Evolutionary conservation across 2,329 filamentous ascomycete species (phyloP).

Genomic region (Aureobasidium sp.): DNA sequence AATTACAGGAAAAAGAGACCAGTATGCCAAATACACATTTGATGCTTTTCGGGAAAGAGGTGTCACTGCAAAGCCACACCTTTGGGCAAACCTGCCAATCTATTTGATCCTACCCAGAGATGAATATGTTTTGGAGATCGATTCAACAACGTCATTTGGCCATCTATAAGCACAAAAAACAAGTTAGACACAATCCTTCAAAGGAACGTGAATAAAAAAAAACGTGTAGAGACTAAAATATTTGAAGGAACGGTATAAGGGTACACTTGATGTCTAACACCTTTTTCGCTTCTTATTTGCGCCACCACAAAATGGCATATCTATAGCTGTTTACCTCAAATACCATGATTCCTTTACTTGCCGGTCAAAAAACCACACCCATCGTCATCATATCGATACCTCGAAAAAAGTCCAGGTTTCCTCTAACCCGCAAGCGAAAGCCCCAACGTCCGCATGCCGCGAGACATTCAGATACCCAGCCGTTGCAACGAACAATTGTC

Average conservation of each 20-base stretch:
- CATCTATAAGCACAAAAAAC: background rate
- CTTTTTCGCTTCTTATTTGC: background rate
- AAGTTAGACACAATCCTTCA: background rate
- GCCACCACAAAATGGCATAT: background rate
- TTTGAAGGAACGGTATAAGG: background rate
- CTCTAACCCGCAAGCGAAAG: background rate
- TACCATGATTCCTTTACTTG: background rate
- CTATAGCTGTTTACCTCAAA: background rate
- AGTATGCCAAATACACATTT: background rate
- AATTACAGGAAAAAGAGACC: background rate
- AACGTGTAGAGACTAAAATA: background rate
- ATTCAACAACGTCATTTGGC: background rate
- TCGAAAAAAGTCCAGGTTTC: background rate
- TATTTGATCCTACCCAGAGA: background rate
- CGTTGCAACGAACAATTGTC: constrained; percentile 1
- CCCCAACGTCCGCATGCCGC: background rate
- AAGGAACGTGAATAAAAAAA: background rate
- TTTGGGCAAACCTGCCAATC: background rate
- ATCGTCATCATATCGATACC: background rate
- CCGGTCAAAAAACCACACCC: background rate
- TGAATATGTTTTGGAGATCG: background rate
- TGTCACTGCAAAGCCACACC: background rate
- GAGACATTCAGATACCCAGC: background rate
- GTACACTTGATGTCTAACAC: background rate
- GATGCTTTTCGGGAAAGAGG: background rate